Conservation (phyloP, 2,329 filamentous ascomycete species). For the Xylaria sp. region DNA sequence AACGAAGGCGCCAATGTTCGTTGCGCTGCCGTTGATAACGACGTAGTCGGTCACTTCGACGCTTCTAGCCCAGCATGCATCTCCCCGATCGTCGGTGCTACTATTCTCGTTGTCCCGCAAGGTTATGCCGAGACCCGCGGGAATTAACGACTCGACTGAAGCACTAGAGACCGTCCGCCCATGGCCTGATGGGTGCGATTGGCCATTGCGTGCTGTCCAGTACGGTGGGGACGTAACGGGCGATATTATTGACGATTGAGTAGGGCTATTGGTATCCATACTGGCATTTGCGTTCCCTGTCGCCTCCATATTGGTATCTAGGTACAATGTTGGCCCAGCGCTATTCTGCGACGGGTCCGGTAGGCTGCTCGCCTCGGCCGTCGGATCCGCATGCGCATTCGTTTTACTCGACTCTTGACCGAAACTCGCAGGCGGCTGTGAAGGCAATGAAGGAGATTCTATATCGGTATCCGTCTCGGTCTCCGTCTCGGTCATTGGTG, state of each 20-base stretch:
- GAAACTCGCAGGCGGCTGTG: background rate
- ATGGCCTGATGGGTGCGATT: conserved; percentile 37
- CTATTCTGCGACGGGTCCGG: background rate
- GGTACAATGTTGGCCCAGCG: conserved; percentile 1
- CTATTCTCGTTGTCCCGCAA: conserved; percentile 66
- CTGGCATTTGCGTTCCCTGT: background rate
- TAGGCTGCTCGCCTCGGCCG: background rate
- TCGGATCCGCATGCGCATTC: background rate
- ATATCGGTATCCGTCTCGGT: conserved; percentile 34
- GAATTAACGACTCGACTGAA: conserved; percentile 52
- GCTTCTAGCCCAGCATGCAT: conserved; percentile 68
- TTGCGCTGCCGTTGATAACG: conserved; percentile 61
- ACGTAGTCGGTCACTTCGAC: conserved; percentile 64
- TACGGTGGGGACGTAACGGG: conserved; percentile 45
- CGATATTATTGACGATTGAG: conserved; percentile 20
- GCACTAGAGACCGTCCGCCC: conserved; percentile 52
- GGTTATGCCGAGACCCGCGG: conserved; percentile 58
- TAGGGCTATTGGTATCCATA: background rate
- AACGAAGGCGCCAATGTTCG: conserved; percentile 82
- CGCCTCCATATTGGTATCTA: conserved; percentile 8
- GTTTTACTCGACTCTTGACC: conserved; percentile 1
- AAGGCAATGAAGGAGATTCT: conserved; percentile 18
- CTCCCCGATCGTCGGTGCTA: conserved; percentile 49
- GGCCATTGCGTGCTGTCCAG: conserved; percentile 40
- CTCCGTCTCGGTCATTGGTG: conserved; percentile 41